These are phyloP conservation scores for Phalaenopsis aphrodite DNA, from an alignment of 106 monocot genomes.

Conservation along the genomic window DNA sequence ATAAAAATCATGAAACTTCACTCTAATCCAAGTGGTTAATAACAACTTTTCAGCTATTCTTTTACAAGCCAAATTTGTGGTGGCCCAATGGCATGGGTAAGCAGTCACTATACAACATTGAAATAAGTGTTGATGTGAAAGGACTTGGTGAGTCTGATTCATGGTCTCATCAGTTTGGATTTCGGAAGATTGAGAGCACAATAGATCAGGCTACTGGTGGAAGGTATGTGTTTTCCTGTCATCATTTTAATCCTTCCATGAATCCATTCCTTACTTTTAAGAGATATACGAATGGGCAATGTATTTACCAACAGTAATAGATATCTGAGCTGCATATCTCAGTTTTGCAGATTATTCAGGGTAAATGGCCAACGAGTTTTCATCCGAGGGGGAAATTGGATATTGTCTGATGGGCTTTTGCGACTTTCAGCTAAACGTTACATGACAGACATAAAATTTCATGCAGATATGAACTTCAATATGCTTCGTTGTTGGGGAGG, in stretches of 20 bases:
- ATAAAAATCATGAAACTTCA: background rate
- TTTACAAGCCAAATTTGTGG: constrained; percentile 96
- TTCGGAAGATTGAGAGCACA: constrained; percentile 84
- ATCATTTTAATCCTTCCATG: background rate
- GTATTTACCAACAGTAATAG: constrained; percentile 4
- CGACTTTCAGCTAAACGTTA: constrained; percentile 79
- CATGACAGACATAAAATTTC: constrained; percentile 84
- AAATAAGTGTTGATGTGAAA: constrained; percentile 70
- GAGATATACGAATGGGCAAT: background rate
- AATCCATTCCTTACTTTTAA: background rate
- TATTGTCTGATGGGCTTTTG: constrained; percentile 84
- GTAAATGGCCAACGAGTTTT: constrained; percentile 85
- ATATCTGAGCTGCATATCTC: constrained; percentile 2
- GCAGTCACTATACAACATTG: constrained; percentile 82
- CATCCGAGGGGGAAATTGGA: constrained; percentile 98
- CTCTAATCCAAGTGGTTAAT: background rate
- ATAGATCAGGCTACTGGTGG: constrained; percentile 86
- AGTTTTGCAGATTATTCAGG: constrained; percentile 69
- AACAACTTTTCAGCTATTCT: constrained; percentile 57
- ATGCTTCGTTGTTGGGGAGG: constrained; percentile 99
- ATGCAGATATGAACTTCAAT: constrained; percentile 98
- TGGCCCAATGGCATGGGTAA: constrained; percentile 99
- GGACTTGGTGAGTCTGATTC: constrained; percentile 94
- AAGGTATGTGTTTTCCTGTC: constrained; percentile 37
- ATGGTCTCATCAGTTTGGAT: constrained; percentile 84